A percentile compares a stretch with the other conserved stretches of the same genome.
phyloP scores from a whole-genome alignment of 805 yeast genomes.

The Wickerhamiella alocasiicola region DNA sequence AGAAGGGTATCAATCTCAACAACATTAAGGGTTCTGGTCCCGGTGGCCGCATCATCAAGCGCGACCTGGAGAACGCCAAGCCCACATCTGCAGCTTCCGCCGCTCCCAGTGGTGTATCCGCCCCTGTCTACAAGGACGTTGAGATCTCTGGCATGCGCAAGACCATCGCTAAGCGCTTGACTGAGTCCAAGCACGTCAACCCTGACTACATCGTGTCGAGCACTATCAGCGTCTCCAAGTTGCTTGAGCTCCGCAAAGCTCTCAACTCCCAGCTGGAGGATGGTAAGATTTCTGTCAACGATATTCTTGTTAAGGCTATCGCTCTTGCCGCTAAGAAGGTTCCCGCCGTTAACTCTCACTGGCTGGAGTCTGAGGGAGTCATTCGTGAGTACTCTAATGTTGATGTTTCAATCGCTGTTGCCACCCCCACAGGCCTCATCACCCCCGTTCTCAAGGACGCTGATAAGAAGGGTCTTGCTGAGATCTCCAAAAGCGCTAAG shows the following conservation, averaged over 20 bases:
- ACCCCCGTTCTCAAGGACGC: constrained; percentile 93
- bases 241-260: constrained; percentile 82
- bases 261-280: constrained; percentile 65
- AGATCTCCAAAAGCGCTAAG: constrained; percentile 74
- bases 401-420: constrained; percentile 96
- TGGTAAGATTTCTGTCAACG: constrained; percentile 88
- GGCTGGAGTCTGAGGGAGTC: constrained; percentile 80
- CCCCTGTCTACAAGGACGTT: constrained; percentile 59
- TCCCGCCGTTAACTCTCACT: constrained; percentile 88
- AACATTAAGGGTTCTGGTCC: constrained; percentile 89
- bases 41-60: constrained; percentile 81
- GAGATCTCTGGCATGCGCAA: constrained; percentile 89
- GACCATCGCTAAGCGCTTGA: constrained; percentile 79
- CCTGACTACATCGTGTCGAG: constrained; percentile 93
- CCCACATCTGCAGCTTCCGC: constrained; percentile 29
- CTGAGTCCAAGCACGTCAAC: constrained; percentile 70
- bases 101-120: constrained; percentile 34
- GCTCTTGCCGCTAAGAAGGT: constrained; percentile 82
- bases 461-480: constrained; percentile 69
- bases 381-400: constrained; percentile 86
- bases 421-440: constrained; percentile 93
- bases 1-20: constrained; percentile 78
- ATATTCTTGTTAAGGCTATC: constrained; percentile 85
- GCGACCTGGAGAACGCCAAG: constrained; percentile 70
- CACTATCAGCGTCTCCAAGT: constrained; percentile 71